Base-by-base conservation (phyloP, 2,329 filamentous ascomycete species). In the Hypoxylon sp. region DNA sequence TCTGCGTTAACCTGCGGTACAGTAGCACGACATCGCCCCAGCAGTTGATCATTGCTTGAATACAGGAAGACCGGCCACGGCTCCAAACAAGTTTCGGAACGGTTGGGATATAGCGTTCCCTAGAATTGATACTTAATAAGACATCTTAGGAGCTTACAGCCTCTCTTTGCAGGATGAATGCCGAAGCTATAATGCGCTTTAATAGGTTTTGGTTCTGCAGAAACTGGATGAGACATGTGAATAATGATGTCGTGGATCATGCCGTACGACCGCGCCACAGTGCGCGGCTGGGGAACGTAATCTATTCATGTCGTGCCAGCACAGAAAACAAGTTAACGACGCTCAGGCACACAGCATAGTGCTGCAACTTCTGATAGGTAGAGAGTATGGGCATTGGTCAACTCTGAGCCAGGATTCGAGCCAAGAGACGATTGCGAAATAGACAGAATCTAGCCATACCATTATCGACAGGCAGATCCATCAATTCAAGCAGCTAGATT, bases 1-100 rank as follows among this genome's bases (percentile, higher is more conserved):
- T 65, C 63, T 62, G 43, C 59, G 52, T 25, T 47, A 61, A 57
- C 25, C 29, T 34, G 37, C 41, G 25, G n/a, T 50, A 30, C 14
- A 34, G 59, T 54, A 60, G 54, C 57, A 62, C 45, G 32, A 47
- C 59, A 60, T 59, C 19, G 14, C 39, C 61, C 34, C 21, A 48
- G 63, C 16, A 69, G 66, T 65, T 69, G 63, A 69, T 71, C 63
- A 63, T 65, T 64, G 48, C 67, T 66, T 64, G 61, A 52, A 54
- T 57, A 52, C 27, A 70, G 67, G 67, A 69, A 71, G 56, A 53
- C 59, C 67, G 69, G 64, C 57, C 48, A 65, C 37, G 47, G 58
- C 57, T 71, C 69, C 69, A 63, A 68, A 58, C 21, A 45, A 51
- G 19, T 53, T 60, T 63, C 29, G 34, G 63, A 45, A 25, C 12